Conservation (phyloP, 306 rosid species). For the Cicer cuneatum region DNA sequence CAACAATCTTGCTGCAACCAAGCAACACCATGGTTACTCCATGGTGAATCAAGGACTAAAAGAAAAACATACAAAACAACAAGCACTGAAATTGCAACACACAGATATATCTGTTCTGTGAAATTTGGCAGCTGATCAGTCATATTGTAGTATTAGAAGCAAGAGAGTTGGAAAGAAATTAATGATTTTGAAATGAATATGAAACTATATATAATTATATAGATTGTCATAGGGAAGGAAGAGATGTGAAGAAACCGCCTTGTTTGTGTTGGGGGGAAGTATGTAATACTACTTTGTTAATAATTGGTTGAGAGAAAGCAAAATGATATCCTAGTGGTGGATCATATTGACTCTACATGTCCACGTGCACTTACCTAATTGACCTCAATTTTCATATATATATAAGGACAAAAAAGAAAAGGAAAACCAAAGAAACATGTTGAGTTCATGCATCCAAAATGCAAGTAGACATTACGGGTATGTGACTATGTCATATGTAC, state of each 20-base stretch:
- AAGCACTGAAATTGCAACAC: slow-evolving; percentile 41
- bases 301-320: too few relatives aligned
- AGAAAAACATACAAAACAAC: slow-evolving; percentile 36
- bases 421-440: too few relatives aligned
- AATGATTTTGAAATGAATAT: not conserved
- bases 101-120: slow-evolving; percentile 22
- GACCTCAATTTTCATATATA: too few relatives aligned
- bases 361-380: too few relatives aligned
- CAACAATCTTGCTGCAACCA: slow-evolving; percentile 39
- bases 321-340: too few relatives aligned
- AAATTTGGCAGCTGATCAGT: not conserved
- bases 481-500: too few relatives aligned
- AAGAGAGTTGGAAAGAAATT: not conserved
- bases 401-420: too few relatives aligned
- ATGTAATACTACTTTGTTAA: too few relatives aligned
- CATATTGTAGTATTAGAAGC: not conserved
- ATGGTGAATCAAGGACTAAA: slow-evolving; percentile 44
- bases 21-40: slow-evolving; percentile 43
- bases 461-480: too few relatives aligned
- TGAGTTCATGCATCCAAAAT: too few relatives aligned
- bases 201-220: not conserved
- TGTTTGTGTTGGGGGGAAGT: too few relatives aligned
- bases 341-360: too few relatives aligned
- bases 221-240: not conserved
- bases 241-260: not conserved